Base-by-base conservation (phyloP, 2,329 filamentous ascomycete genomes). In the Rhynchosporium secalis region DNA sequence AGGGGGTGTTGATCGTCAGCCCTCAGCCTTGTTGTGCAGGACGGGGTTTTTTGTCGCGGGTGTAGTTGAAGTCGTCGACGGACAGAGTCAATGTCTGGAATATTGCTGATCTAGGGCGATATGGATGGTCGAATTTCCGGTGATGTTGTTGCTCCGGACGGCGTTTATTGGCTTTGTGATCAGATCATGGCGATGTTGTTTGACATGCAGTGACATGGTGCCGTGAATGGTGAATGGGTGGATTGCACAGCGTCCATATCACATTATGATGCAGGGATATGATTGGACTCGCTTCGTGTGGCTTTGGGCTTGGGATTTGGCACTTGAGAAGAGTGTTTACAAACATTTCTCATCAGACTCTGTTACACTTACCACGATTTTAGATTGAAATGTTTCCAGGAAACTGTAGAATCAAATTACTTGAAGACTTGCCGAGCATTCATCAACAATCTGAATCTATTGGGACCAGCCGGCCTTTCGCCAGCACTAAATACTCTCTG, bases 141-240 rank as follows among this genome's bases (percentile, higher is more conserved):
- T 26, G 43, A 20, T 46, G n/a, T 36, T 15, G 57, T 46, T 48
- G 61, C 41, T 61, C 55, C 46, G 8, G 45, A 51, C 46, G 51
- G 65, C 64, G 62, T 61, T 45, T 60, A 45, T 36, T 64, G 60
- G 60, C 61, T 69, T 66, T 61, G 67, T 67, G 67, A 69, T 69
- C 63, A 64, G 63, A 64, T 65, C 64, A 56, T 61, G 64, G 56
- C 52, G 62, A 61, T 63, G 62, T 68, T 65, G 33, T 36, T 36
- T 36, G 33, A 36, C 33, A 36, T 10, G 33, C 33, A 10, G 33
- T 6, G 33, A 10, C 33, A 6, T 65, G 62, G 55, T 20, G 20
- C 60, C 61, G 54, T 58, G 48, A 33, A 49, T 58, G 62, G 62
- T 58, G 46, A 56, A 58, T 59, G 55, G 58, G 54, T 41, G 52